A percentile compares a stretch with the other conserved stretches of the same genome.
phyloP scores from a whole-genome alignment of 148 eudicot genomes.

The Fallopia convolvulus region DNA sequence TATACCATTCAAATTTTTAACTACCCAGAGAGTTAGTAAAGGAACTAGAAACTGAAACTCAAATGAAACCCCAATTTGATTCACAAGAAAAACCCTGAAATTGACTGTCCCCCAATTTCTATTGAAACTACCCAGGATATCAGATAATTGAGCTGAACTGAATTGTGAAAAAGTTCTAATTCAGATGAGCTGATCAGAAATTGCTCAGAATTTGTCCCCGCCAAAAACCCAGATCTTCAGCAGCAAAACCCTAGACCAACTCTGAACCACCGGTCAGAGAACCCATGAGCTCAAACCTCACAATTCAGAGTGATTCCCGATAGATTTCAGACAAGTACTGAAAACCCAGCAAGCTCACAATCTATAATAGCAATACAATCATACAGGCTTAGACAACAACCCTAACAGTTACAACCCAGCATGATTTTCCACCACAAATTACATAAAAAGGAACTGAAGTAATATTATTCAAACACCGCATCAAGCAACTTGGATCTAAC shows the following conservation, averaged over 20 bases:
- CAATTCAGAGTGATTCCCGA: conserved; percentile 1
- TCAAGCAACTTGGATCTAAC: neutral
- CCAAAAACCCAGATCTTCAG: neutral
- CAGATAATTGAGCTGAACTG: neutral
- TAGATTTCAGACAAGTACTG: neutral
- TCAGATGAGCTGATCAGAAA: neutral
- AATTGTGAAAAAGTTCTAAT: neutral
- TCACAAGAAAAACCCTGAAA: neutral
- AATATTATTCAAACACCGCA: neutral
- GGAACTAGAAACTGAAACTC: neutral
- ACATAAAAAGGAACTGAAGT: neutral
- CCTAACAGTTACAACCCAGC: neutral
- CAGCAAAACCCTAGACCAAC: conserved; percentile 7
- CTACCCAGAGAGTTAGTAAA: neutral
- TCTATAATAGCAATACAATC: neutral
- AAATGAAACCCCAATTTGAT: neutral
- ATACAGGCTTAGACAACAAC: neutral
- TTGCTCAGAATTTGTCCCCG: neutral
- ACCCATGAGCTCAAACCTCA: conserved; percentile 5
- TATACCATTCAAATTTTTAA: neutral
- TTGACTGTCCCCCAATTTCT: neutral
- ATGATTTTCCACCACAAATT: neutral
- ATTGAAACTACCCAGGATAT: neutral
- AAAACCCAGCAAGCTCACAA: neutral
- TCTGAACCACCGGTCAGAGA: conserved; percentile 1